A percentile compares a stretch with the other conserved stretches of the same genome.
These are phyloP conservation scores for Dendrocalamus sinicus DNA, from an alignment of 176 grass and related monocot species.

Conservation along the genomic window DNA sequence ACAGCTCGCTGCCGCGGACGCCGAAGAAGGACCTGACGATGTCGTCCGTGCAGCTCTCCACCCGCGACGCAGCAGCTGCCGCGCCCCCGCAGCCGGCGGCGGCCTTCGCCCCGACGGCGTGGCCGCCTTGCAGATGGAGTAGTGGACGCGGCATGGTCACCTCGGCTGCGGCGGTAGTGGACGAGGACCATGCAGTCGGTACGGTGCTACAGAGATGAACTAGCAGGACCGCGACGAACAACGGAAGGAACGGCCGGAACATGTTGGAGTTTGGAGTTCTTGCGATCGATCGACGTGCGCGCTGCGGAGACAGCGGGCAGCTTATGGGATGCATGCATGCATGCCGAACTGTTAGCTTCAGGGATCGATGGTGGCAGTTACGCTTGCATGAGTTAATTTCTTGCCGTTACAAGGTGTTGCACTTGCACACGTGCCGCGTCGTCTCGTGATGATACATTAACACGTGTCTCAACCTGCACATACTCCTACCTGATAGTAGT, in stretches of 20 bases:
- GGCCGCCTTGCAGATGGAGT: neutral
- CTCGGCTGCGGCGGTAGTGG: neutral
- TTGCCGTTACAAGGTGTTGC: neutral
- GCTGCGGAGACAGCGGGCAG: neutral
- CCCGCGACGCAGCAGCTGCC: neutral
- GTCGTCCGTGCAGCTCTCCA: conserved; percentile 36
- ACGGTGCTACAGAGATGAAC: neutral
- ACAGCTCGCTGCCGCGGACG: neutral
- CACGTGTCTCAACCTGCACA: neutral
- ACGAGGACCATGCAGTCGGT: neutral
- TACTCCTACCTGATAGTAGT: neutral
- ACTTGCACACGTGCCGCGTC: too few species aligned
- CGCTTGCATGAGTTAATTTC: neutral
- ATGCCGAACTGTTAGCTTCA: neutral
- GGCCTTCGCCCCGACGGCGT: neutral
- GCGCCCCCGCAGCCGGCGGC: neutral
- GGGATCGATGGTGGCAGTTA: neutral
- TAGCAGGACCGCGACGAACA: neutral
- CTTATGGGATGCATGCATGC: too few species aligned
- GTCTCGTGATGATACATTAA: neutral
- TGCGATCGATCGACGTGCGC: neutral
- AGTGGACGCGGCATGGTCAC: neutral
- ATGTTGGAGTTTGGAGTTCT: neutral
- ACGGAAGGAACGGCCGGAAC: neutral
- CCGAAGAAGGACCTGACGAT: conserved; percentile 40